Evolutionary conservation across 2,329 filamentous ascomycete species (phyloP).

Genomic region (Epichloe baconii): DNA sequence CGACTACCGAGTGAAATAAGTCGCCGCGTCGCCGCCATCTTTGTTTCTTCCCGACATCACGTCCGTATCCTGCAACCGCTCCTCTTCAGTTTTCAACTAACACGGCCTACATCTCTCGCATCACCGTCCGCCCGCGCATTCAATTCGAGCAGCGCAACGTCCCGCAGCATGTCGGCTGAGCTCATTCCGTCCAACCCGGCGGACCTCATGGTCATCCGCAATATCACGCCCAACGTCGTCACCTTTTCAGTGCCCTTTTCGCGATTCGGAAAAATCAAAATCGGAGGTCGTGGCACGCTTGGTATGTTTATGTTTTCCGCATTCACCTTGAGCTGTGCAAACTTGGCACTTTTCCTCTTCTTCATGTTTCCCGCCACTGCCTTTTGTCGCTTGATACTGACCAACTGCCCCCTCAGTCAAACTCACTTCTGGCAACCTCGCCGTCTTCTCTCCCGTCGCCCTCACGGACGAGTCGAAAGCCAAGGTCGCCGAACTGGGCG

Average conservation of each 20-base stretch:
- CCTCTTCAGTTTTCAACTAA: not conserved
- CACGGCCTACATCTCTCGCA: not conserved
- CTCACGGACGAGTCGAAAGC: conserved; percentile 61
- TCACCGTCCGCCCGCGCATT: conserved; percentile 2
- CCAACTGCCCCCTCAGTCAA: conserved; percentile 42
- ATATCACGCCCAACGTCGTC: conserved; percentile 64
- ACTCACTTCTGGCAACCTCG: conserved; percentile 62
- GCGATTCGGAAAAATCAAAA: conserved; percentile 64
- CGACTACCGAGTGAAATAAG: not conserved
- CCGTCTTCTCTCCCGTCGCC: conserved; percentile 84
- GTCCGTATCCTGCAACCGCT: not conserved
- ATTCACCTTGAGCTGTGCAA: no score
- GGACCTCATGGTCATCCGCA: conserved; percentile 80
- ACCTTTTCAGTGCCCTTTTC: conserved; percentile 76
- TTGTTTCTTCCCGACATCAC: not conserved
- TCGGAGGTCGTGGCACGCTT: conserved; percentile 79
- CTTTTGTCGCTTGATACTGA: not conserved
- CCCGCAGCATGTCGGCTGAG: conserved; percentile 34
- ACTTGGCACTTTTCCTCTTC: no score
- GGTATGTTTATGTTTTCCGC: conserved; percentile 43
- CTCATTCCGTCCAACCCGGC: conserved; percentile 59
- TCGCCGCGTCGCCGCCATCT: not conserved
- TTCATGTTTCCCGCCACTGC: not conserved
- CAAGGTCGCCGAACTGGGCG: conserved; percentile 51
- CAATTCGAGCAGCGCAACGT: conserved; percentile 6